Evolutionary conservation across 1,284 basidiomycete species (phyloP).

Genomic region (Marasmius fiardii): DNA sequence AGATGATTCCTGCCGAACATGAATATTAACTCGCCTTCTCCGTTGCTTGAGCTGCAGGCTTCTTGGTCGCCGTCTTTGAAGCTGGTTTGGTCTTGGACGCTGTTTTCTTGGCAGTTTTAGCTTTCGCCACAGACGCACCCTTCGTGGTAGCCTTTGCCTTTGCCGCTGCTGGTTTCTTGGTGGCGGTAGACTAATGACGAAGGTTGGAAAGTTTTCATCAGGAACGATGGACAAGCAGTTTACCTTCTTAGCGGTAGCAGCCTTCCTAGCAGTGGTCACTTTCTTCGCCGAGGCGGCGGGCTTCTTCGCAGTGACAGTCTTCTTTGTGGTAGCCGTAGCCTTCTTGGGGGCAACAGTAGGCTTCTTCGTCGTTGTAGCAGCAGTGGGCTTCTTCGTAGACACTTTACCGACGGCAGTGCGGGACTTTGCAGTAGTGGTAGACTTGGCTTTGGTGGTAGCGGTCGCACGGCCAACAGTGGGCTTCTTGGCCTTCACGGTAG

Average conservation of each 20-base stretch:
- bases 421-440: slow-evolving; percentile 7
- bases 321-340: slow-evolving; percentile 26
- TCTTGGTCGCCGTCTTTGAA: background rate
- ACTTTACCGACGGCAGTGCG: slow-evolving; percentile 19
- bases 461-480: slow-evolving; percentile 12
- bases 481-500: slow-evolving; percentile 28
- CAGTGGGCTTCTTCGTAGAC: slow-evolving; percentile 32
- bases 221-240: background rate
- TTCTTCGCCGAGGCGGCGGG: slow-evolving; percentile 29
- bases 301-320: slow-evolving; percentile 26
- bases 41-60: background rate
- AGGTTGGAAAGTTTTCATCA: slow-evolving; percentile 1
- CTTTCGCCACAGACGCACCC: slow-evolving; percentile 22
- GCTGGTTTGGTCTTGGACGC: slow-evolving; percentile 18
- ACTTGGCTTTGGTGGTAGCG: slow-evolving; percentile 15
- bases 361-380: slow-evolving; percentile 24
- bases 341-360: slow-evolving; percentile 24
- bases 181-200: slow-evolving; percentile 27
- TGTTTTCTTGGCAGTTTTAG: slow-evolving; percentile 18
- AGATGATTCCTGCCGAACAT: background rate
- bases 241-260: slow-evolving; percentile 37
- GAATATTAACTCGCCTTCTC: background rate
- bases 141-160: slow-evolving; percentile 20
- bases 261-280: slow-evolving; percentile 27
- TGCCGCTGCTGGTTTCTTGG: slow-evolving; percentile 30